These are phyloP conservation scores for Kwoniella sp. DNA, from an alignment of 768 basidiomycete species.

Conservation along the genomic window DNA sequence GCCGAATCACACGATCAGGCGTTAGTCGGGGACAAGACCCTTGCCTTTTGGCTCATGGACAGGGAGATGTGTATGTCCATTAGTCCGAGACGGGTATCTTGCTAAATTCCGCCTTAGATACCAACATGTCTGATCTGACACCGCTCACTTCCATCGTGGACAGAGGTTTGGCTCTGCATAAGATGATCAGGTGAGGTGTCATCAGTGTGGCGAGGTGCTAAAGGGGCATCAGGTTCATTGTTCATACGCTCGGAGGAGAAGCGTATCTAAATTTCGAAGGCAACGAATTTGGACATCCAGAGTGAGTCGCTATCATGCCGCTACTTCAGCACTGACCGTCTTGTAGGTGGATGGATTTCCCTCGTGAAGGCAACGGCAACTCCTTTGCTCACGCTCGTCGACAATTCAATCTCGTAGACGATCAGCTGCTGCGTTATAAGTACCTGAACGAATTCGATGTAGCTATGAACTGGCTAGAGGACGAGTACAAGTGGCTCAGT, in stretches of 20 bases:
- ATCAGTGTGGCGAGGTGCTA: background rate
- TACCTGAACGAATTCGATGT: slow-evolving; percentile 91
- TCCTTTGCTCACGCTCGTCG: slow-evolving; percentile 96
- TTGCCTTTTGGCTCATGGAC: slow-evolving; percentile 99
- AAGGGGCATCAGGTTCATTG: slow-evolving; percentile 62
- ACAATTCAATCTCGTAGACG: slow-evolving; percentile 93
- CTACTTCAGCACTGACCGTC: background rate
- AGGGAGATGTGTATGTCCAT: slow-evolving; percentile 90
- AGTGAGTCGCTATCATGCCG: slow-evolving; percentile 55
- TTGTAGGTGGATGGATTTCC: slow-evolving; percentile 89
- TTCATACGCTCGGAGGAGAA: slow-evolving; percentile 90
- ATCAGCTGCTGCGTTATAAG: slow-evolving; percentile 76
- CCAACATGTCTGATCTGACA: slow-evolving; percentile 85
- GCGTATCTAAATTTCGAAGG: slow-evolving; percentile 97
- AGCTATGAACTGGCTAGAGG: slow-evolving; percentile 83
- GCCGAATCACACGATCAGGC: slow-evolving; percentile 98
- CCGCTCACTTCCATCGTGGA: slow-evolving; percentile 78
- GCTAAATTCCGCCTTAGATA: slow-evolving; percentile 56
- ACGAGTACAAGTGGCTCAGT: slow-evolving; percentile 76
- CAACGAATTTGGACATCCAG: slow-evolving; percentile 97
- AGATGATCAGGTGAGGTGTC: slow-evolving; percentile 82
- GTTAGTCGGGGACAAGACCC: slow-evolving; percentile 94
- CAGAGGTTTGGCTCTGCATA: slow-evolving; percentile 87
- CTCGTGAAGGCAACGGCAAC: slow-evolving; percentile 88
- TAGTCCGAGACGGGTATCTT: background rate